Evolutionary conservation across 1,284 basidiomycete genomes (phyloP).

Genomic region (Ustilago loliicola): DNA sequence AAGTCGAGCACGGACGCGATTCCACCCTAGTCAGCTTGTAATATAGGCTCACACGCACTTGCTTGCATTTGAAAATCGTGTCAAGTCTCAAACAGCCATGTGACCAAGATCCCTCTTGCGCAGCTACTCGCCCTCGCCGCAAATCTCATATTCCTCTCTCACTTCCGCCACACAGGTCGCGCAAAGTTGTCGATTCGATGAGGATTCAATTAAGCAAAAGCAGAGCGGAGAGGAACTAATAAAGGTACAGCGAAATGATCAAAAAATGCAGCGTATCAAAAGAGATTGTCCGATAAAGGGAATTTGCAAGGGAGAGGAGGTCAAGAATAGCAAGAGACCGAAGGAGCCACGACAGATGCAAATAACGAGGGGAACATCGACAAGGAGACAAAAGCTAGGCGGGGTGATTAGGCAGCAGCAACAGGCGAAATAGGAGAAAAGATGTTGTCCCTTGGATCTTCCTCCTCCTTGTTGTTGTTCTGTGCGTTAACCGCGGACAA

Average conservation of each 20-base stretch:
- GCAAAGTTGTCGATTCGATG: too few relatives aligned
- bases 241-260: conserved; percentile 6
- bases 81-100: too few relatives aligned
- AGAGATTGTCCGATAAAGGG: not conserved
- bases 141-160: too few relatives aligned
- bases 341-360: not conserved
- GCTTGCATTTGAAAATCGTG: too few relatives aligned
- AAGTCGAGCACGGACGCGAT: too few relatives aligned
- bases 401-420: conserved; percentile 32
- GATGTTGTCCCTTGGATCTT: conserved; percentile 40
- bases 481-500: conserved; percentile 14
- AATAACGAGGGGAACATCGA: not conserved
- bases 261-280: not conserved
- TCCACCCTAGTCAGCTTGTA: too few relatives aligned
- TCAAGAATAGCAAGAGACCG: conserved; percentile 1
- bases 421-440: conserved; percentile 47
- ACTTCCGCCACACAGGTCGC: too few relatives aligned
- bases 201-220: not conserved
- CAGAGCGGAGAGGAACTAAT: not conserved
- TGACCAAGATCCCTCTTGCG: too few relatives aligned
- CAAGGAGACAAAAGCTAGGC: not conserved
- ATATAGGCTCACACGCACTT: too few relatives aligned
- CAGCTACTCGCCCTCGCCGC: too few relatives aligned
- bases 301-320: not conserved
- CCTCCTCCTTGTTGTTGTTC: conserved; percentile 26